Evolutionary conservation across 2,329 filamentous ascomycete genomes (phyloP), one percentile per base, ranked within the genome.

Genomic region (Exophiala spinifera): DNA sequence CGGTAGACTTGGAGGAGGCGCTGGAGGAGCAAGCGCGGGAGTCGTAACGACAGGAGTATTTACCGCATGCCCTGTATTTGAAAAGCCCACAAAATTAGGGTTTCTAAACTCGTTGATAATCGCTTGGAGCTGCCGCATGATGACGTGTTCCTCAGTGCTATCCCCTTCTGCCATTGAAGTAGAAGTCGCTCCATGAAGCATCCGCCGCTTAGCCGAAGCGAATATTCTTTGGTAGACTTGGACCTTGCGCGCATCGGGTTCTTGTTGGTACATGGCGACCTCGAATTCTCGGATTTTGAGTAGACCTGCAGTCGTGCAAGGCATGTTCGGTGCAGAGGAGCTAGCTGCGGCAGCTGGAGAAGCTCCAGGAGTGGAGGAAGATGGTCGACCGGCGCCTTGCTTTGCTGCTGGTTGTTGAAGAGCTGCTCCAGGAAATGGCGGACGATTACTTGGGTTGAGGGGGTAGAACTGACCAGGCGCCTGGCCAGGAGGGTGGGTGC

Each of bases 61-160:
- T 10, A 31, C 28, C 10, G 28, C 28, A 31, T 31, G 28, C 10
- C 7, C 51, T 20, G 54, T 57, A 11, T 44, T 49, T 14, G 57
- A 60, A 28, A 62, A 62, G 7, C 60, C 57, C 21, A 57, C 55
- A 42, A 62, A 62, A 17, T 59, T 52, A 14, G 59, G 61, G 46
- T 64, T 64, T 33, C 55, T 59, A 34, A 59, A 64, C 6, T 57
- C 47, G 6, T 56, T 42, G 23, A 63, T 61, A 39, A 64, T 60
- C 13, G 39, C 46, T 14, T 34, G 58, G 19, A 64, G 46, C 42
- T 63, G 61, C 13, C 53, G 53, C 54, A 64, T 55, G 37, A 64
- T 63, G 7, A 53, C 60, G 10, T 37, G 40, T 42, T 64, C 62
- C 33, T 64, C 62, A 23, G 51, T 50, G 4, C 52, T 58, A 15